Base-by-base conservation (phyloP, 75 land plant species). In the Larix kaempferi region DNA sequence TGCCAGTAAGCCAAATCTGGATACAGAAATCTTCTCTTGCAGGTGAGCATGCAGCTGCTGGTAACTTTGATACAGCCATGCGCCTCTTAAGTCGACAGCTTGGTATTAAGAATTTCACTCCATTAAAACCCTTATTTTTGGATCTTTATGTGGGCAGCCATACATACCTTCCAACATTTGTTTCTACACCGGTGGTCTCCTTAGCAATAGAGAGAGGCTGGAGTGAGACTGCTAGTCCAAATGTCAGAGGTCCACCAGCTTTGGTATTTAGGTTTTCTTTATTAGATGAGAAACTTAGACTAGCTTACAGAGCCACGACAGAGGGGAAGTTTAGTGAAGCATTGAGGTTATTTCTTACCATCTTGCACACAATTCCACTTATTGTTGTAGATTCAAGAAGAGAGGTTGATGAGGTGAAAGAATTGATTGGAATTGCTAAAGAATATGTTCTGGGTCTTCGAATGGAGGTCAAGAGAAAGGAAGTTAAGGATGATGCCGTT, bases 41-140 rank as follows among this genome's bases (percentile, higher is more conserved):
- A 16, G 92, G 86, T 62, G 92, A 90, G 49, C 92, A 90, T 84
- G 92, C 83, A 39, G 91, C 91, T 74, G 91, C 92, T 44, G 92
- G 92, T 13, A 82, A 91, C 60, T 90, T 89, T 76, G 91, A 90
- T 76, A 85, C 91, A 64, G 92, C 91, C 16, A 89, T 90, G 88
- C 82, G 88, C 14, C 84, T 90, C 57, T 61, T 90, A 29, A 86
- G 65, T 74, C 79, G 92, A 21, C 92, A 90, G 57, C 73, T 90
- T 33, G 92, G 92, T 13, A 86, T 90, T 23, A 81, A 61, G 56
- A 86, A 90, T 73, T 90, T 90, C 64, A 39, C 74, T 57, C 92
- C 88, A 23, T 59, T 90, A 63, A 88, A 66, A 71, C 35, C 83
- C 14, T 2, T 84, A 21, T 89, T 90, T 77, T 55, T 83, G 29